Percentiles rank a stretch among this genome's conserved stretches.
phyloP scores from a whole-genome alignment of 345 rosid genomes.

The Durio zibethinus region DNA sequence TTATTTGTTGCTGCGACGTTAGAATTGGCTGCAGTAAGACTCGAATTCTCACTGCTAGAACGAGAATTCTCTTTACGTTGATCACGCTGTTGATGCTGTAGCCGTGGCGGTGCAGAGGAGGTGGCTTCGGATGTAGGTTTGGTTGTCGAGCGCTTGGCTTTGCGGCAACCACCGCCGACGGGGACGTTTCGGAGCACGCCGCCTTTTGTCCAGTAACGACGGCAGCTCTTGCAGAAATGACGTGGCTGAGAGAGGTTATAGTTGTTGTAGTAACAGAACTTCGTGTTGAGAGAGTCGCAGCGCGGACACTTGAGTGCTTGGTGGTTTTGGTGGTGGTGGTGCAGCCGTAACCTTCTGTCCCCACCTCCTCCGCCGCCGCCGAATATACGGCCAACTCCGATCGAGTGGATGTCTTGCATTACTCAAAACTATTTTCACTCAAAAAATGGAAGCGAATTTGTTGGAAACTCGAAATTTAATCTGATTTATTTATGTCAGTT shows the following conservation, averaged over 20 bases:
- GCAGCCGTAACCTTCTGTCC: constrained; percentile 70
- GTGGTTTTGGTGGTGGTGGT: constrained; percentile 55
- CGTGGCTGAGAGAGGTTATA: constrained; percentile 99
- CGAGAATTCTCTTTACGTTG: constrained; percentile 41
- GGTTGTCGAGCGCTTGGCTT: constrained; percentile 61
- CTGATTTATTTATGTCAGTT: neutral
- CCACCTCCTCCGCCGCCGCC: constrained; percentile 44
- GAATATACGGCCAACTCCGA: constrained; percentile 39
- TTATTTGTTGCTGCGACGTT: constrained; percentile 17
- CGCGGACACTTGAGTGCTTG: constrained; percentile 91
- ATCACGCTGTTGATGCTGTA: constrained; percentile 20
- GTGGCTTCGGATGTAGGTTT: constrained; percentile 27
- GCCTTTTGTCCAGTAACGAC: constrained; percentile 98
- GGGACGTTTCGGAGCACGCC: constrained; percentile 98
- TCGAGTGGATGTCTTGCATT: constrained; percentile 63
- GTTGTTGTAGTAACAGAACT: constrained; percentile 96
- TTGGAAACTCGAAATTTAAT: neutral
- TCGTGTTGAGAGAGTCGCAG: constrained; percentile 84
- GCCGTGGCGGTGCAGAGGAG: constrained; percentile 4
- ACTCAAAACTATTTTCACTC: neutral
- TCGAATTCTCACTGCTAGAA: constrained; percentile 82
- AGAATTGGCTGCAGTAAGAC: constrained; percentile 58
- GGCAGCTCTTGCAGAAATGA: constrained; percentile 94
- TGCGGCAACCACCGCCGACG: constrained; percentile 83
- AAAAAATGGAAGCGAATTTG: neutral